phyloP scores from a whole-genome alignment of 2,329 filamentous ascomycete genomes.

The Aspergillus sp. region DNA sequence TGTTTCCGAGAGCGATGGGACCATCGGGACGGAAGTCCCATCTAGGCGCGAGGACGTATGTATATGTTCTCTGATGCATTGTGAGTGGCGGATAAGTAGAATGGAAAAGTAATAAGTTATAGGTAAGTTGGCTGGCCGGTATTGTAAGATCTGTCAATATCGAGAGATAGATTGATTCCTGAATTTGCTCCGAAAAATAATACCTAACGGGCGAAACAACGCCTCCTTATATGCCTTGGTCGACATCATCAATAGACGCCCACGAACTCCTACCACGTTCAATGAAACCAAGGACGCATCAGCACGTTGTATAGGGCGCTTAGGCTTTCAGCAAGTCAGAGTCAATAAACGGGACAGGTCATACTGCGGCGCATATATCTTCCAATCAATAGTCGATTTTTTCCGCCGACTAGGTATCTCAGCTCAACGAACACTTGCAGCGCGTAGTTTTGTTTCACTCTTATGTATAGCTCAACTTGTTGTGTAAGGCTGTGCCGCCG shows the following conservation, averaged over 20 bases:
- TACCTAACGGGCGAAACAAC: too few relatives aligned
- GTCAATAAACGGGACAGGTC: background rate
- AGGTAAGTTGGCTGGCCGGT: background rate
- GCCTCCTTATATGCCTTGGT: background rate
- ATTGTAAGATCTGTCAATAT: too few relatives aligned
- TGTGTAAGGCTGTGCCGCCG: too few relatives aligned
- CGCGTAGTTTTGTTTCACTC: too few relatives aligned
- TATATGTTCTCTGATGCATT: background rate
- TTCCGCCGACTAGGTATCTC: background rate
- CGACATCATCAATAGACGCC: background rate
- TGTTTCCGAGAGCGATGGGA: background rate
- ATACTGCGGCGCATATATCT: background rate
- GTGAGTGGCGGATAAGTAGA: background rate
- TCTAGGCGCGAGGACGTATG: background rate
- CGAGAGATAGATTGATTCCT: background rate
- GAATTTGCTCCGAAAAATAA: too few relatives aligned
- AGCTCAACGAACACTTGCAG: background rate
- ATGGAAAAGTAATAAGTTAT: background rate
- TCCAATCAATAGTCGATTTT: background rate
- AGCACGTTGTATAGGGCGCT: background rate
- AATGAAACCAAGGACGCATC: background rate
- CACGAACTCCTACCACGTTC: background rate
- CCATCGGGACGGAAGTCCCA: background rate
- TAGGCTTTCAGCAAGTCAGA: background rate
- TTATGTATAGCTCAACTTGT: too few relatives aligned